Base-by-base conservation (phyloP, 192 early-diverging fungal genomes). In the Coemansia sp. region DNA sequence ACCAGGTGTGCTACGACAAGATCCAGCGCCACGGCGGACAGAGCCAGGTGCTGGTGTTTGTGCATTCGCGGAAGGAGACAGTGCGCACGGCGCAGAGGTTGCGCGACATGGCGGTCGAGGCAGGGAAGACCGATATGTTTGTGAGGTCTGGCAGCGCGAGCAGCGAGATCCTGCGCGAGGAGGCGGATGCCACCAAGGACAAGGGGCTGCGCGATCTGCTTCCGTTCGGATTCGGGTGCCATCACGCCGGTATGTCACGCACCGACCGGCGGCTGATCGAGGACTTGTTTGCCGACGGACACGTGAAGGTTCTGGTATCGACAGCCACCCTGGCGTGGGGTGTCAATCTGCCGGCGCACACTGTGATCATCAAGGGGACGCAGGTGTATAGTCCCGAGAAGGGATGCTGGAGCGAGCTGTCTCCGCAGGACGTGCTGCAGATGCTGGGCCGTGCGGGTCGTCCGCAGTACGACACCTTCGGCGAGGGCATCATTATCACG, bases 281-380 rank as follows among this genome's bases (percentile, higher is more conserved):
- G 73, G 94, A 97, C 40, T 70, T 99, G 83, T 99, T 97, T 79
- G 88, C 85, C 14, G 94, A 92, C 63, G 91, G 94, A 3, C 93
- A 95, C 64, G 85, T 99, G 61, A 90, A 94, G 74, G 94, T 98
- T 7, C 86, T 99, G 39, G 93, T 94, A 46, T 97, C 95, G 14
- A 99, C 97, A 9, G 97, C 97, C 6, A 99, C 97, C 0, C 81
- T 99, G 57, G 97, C 97, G 46, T 99, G 97, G 97, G 97, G 97
- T 86, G 97, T 99, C 65, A 99, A 99, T 64, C 86, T 99, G 69
- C 97, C 97, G 11, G 97, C 97, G 10, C 96, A 99, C 67, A 92
- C 94, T 6, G 97, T 99, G 50, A 93, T 99, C 41, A 99, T 99
- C 79, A 98, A 97, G 82, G 97, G 97, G 16, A 99, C 97, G 11